Evolutionary conservation across 2,329 filamentous ascomycete genomes (phyloP), one percentile per base, ranked within the genome.

Genomic region (Botrytis galanthina): DNA sequence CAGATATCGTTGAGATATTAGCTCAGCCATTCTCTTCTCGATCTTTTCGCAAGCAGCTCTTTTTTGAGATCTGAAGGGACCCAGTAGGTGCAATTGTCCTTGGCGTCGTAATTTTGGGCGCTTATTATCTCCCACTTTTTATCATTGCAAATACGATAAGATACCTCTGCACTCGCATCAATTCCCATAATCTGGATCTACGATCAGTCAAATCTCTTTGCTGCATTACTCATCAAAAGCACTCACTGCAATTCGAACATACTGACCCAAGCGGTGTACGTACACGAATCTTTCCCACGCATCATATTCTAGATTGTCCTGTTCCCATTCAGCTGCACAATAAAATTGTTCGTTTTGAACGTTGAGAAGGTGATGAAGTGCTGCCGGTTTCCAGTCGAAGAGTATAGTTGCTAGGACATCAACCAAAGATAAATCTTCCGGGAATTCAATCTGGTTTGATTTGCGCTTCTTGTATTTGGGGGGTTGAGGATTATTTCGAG

Each of bases 71-170:
- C 2, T 22, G 9, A 16, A 51, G 20, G 14, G 1, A 61, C 7
- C 18, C 0, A 26, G 7, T 37, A 8, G 0, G 2, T 14, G 57
- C 22, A 4, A 22, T 14, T n/a, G 1, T 4, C 2, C 3, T 1
- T 7, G 5, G n/a, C 1, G 2, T 4, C 1, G 29, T 12, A 7
- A 2, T n/a, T 1, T 51, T 51, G 42, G 2, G 64, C 29, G 46
- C 42, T 37, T 12, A 32, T 7, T 3, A 67, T 35, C 46, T 48
- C 22, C 64, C 44, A 51, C 37, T 37, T 51, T n/a, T 14, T 1
- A 26, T 37, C 14, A 67, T 67, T 12, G 16, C 32, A 37, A 35
- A 67, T 67, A 7, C 42, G 44, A 51, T 51, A 67, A 51, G 29
- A 67, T 10, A 48, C 14, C 16, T 67, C 22, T 12, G 14, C 5